Evolutionary conservation across 805 yeast genomes (phyloP).

Genomic region (Myxozyma sirexii): DNA sequence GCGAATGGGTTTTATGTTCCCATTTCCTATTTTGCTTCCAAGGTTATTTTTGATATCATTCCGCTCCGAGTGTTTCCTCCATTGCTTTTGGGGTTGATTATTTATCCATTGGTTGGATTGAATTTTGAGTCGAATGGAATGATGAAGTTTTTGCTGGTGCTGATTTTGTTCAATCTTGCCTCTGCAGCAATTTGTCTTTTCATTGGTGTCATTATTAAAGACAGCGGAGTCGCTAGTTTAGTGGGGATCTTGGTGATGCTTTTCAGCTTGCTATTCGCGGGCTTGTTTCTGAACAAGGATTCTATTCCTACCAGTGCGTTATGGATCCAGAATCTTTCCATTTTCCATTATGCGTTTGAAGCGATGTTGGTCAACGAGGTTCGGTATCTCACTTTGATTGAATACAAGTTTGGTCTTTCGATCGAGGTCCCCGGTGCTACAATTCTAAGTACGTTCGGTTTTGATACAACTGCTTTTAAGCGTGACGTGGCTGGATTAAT

Average conservation of each 20-base stretch:
- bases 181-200: conserved; percentile 82
- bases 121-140: conserved; percentile 63
- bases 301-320: conserved; percentile 57
- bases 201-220: conserved; percentile 84
- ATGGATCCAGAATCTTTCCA: conserved; percentile 76
- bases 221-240: conserved; percentile 90
- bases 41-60: conserved; percentile 86
- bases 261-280: conserved; percentile 89
- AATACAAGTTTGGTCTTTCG: conserved; percentile 86
- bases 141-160: conserved; percentile 67
- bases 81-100: conserved; percentile 69
- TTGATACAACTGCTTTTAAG: conserved; percentile 74
- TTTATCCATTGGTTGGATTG: conserved; percentile 89
- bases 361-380: conserved; percentile 92
- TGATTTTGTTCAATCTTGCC: conserved; percentile 83
- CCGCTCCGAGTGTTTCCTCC: conserved; percentile 96
- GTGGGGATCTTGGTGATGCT: conserved; percentile 80
- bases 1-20: conserved; percentile 94
- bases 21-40: conserved; percentile 78
- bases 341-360: conserved; percentile 96
- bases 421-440: conserved; percentile 99
- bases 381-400: conserved; percentile 76
- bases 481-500: conserved; percentile 65
- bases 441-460: conserved; percentile 92
- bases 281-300: conserved; percentile 86